phyloP scores from a whole-genome alignment of 164 flowering plant genomes.

The Berberis thunbergii region DNA sequence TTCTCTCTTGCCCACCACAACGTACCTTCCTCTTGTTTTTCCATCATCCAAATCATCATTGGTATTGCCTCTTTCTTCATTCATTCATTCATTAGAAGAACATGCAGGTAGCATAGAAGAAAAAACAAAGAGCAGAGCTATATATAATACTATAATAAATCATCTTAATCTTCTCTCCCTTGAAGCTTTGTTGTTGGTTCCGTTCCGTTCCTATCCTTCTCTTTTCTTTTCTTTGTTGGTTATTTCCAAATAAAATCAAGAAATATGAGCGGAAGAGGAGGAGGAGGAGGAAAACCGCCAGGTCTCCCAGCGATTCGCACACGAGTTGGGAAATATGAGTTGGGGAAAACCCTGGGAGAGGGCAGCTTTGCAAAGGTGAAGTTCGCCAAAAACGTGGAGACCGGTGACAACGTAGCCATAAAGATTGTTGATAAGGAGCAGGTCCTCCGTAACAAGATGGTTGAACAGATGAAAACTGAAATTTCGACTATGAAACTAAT shows the following conservation, averaged over 20 bases:
- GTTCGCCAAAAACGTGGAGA: constrained; percentile 54
- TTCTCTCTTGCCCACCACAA: no score
- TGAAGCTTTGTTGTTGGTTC: no score
- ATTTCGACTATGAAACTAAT: constrained; percentile 67
- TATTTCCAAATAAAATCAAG: not conserved
- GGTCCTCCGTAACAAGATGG: constrained; percentile 73
- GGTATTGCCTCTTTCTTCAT: no score
- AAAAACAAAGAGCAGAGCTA: no score
- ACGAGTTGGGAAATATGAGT: constrained; percentile 73
- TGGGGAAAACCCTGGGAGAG: constrained; percentile 79
- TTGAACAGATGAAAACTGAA: constrained; percentile 80
- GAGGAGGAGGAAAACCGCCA: constrained; percentile 16
- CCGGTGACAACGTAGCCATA: constrained; percentile 61
- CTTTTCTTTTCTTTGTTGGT: no score
- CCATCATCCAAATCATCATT: no score
- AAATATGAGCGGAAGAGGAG: constrained; percentile 1
- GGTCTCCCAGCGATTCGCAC: constrained; percentile 23
- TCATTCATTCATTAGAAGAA: no score
- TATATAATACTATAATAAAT: no score
- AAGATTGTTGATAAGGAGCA: constrained; percentile 68
- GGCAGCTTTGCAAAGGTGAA: constrained; percentile 93
- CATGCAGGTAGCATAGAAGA: no score
- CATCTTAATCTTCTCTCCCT: no score
- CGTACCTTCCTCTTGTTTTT: no score
- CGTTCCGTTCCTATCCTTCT: no score